Evolutionary conservation across 2,329 filamentous ascomycete species (phyloP), one percentile per base, ranked within the genome.

Genomic region (Ceratocystis lukuohia): DNA sequence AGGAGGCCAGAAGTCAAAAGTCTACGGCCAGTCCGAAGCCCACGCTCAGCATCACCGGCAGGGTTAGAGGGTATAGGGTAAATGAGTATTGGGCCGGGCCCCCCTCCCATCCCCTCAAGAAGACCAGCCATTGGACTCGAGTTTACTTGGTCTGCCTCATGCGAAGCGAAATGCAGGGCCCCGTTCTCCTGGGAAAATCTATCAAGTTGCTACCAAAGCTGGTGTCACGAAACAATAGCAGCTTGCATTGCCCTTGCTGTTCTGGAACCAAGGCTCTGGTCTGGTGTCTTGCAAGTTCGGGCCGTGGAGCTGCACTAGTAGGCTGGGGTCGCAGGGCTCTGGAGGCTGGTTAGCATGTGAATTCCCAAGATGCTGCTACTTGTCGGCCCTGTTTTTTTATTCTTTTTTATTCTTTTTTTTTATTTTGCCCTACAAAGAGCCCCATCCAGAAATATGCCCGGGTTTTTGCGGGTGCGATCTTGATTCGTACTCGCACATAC

Each of bases 181-280:
- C 28, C 28, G 28, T 59, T 59, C 37, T 41, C 10, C 37, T 41
- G 1, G 37, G 12, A 41, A 41, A 12, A 41, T 10, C 3, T 12
- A 41, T 4, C 56, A 15, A 30, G 56, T 37, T n/a, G n/a, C 37
- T 53, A 25, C 56, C 15, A 25, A 7, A n/a, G 28, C 33, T 59
- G 56, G 56, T 59, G 56, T 37, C 15, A 59, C 56, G 17, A 59
- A 59, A 59, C 56, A 59, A 59, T 37, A 33, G 17, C 56, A 59
- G 56, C 28, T 37, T 59, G 56, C 22, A 20, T 59, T 17, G 10
- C 22, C 25, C 30, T 37, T 17, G 56, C n/a, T 17, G 15, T 59
- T 30, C 48, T 28, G 48, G 48, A 53, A 53, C 20, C 22, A 28
- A 22, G 22, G 48, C 48, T 53, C 46, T 48, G 48, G 48, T 53